Percentiles rank a stretch among this genome's conserved stretches.
Conservation (phyloP, 208 protist genomes). For the Sergeia podlipaevii region DNA sequence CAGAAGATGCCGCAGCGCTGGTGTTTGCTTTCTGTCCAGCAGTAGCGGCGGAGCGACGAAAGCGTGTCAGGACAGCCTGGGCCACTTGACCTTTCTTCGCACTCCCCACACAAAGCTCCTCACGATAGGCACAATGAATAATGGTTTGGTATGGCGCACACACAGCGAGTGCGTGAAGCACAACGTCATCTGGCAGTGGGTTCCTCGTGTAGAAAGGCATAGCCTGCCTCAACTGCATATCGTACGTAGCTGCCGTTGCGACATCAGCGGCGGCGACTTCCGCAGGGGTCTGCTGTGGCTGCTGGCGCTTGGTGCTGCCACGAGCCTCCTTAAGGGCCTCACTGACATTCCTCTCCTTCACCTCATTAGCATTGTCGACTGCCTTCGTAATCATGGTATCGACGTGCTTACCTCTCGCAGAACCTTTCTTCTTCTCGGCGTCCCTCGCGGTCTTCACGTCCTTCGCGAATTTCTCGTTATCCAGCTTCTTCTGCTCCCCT, state of each 20-base stretch:
- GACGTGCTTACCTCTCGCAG: neutral
- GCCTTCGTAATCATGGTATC: conserved; percentile 6
- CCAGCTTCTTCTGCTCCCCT: neutral
- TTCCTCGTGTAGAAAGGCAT: conserved; percentile 33
- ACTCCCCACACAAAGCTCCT: conserved; percentile 24
- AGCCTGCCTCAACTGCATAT: conserved; percentile 21
- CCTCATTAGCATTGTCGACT: neutral
- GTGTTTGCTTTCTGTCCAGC: neutral
- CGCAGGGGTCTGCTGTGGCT: no score
- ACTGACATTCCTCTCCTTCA: neutral
- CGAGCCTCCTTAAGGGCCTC: no score
- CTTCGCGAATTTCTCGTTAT: neutral
- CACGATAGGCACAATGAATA: conserved; percentile 25
- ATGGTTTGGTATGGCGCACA: conserved; percentile 44
- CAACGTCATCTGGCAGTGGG: conserved; percentile 16
- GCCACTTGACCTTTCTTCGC: conserved; percentile 49
- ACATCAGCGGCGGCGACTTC: no score
- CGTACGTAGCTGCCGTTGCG: conserved; percentile 6
- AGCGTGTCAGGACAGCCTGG: conserved; percentile 9
- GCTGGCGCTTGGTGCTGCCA: no score
- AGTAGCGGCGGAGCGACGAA: no score
- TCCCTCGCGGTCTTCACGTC: neutral
- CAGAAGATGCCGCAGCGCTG: neutral
- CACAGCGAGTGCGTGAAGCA: conserved; percentile 41
- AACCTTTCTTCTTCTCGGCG: no score